phyloP scores from a whole-genome alignment of 805 yeast genomes.

The Maudiozyma turicensis region DNA sequence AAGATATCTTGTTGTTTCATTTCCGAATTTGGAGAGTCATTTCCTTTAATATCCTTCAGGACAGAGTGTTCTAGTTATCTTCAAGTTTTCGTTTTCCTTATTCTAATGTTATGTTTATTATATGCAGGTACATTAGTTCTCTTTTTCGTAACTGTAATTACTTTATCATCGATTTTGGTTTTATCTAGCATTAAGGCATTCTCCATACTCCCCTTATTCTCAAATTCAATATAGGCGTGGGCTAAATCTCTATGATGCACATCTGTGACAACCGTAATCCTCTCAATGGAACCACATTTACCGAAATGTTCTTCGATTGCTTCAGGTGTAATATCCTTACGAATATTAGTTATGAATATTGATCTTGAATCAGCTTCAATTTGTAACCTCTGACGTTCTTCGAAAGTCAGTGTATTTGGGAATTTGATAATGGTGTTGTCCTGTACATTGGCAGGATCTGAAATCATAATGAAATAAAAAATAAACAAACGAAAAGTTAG shows the following conservation, averaged over 20 bases:
- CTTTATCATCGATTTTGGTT: constrained; percentile 36
- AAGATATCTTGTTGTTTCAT: too few species aligned
- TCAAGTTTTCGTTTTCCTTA: background rate
- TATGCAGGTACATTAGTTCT: constrained; percentile 48
- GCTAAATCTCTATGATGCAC: constrained; percentile 42
- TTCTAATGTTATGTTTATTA: constrained; percentile 3
- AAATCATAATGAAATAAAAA: too few species aligned
- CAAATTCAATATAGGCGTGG: constrained; percentile 56
- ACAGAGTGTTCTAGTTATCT: background rate
- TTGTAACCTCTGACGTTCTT: constrained; percentile 19
- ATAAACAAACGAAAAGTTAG: too few species aligned
- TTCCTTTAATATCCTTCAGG: background rate
- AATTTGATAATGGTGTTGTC: background rate
- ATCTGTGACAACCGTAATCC: constrained; percentile 40
- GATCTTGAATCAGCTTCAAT: constrained; percentile 44
- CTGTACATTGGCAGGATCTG: background rate
- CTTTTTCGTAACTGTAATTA: constrained; percentile 39
- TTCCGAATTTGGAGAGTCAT: too few species aligned
- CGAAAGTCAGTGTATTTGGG: background rate
- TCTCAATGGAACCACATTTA: constrained; percentile 36
- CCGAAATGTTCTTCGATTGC: constrained; percentile 40
- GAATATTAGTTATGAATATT: constrained; percentile 44
- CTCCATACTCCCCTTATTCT: constrained; percentile 32
- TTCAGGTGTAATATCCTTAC: constrained; percentile 40
- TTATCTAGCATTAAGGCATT: constrained; percentile 40